Conservation (phyloP, 768 basidiomycete species). For the Gloeopeniophorella convolvens region DNA sequence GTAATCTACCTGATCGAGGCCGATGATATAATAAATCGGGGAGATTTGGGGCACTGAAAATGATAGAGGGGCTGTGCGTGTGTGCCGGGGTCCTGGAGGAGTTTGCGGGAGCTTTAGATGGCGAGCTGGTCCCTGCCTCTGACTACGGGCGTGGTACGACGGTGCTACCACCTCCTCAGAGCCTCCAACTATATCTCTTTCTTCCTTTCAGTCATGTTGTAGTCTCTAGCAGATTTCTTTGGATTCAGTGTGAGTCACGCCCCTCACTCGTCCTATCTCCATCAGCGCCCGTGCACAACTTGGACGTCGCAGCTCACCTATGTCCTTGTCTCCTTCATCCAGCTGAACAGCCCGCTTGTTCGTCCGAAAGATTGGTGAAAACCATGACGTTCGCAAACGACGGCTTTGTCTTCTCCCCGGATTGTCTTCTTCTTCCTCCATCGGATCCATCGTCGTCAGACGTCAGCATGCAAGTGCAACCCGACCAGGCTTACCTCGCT, state of each 20-base stretch:
- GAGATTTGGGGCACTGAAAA: too few species aligned
- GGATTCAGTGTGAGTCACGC: conserved; percentile 13
- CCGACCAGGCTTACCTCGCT: not conserved
- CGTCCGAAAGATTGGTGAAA: conserved; percentile 18
- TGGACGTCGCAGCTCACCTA: not conserved
- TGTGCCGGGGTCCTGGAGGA: not conserved
- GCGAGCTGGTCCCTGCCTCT: too few species aligned
- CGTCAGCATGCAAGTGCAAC: conserved; percentile 12
- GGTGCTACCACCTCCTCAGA: not conserved
- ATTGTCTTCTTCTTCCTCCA: conserved; percentile 1
- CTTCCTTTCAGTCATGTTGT: conserved; percentile 14
- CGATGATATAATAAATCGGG: too few species aligned
- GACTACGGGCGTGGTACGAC: too few species aligned
- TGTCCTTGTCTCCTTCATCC: not conserved
- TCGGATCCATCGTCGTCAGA: conserved; percentile 9
- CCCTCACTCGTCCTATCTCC: not conserved
- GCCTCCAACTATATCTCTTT: not conserved
- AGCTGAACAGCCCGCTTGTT: conserved; percentile 7
- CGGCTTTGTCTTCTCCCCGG: conserved; percentile 1
- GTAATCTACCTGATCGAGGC: too few species aligned
- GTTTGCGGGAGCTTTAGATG: too few species aligned
- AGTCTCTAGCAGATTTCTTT: not conserved
- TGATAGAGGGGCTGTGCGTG: not conserved
- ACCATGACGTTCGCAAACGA: conserved; percentile 16
- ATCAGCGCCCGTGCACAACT: not conserved